Percentiles rank a stretch among this genome's conserved stretches.
These are phyloP conservation scores for Ceratocystis papillata DNA, from an alignment of 2,329 filamentous ascomycete species.

Conservation along the genomic window DNA sequence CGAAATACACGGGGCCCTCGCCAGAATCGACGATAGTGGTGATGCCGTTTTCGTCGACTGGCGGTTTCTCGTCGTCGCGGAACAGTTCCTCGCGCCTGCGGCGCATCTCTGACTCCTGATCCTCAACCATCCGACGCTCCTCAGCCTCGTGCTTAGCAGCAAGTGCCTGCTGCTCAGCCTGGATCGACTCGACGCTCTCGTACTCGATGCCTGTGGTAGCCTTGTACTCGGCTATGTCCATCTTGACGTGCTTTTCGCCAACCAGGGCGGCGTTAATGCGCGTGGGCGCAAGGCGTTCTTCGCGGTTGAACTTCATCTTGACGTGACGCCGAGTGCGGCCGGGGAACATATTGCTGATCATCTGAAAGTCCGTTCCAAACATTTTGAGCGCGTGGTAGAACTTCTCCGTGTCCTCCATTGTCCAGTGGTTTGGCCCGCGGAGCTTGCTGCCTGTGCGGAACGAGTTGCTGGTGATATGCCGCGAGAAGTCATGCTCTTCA, in stretches of 20 bases:
- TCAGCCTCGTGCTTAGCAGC: conserved; percentile 39
- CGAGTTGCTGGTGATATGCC: conserved; percentile 56
- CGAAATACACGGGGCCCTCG: conserved; percentile 11
- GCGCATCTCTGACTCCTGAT: conserved; percentile 39
- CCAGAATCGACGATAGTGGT: conserved; percentile 4
- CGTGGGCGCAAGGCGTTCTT: conserved; percentile 56
- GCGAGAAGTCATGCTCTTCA: conserved; percentile 70
- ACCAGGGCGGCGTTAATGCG: conserved; percentile 55
- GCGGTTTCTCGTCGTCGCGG: conserved; percentile 31
- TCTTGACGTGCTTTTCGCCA: conserved; percentile 46
- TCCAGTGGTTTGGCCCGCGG: conserved; percentile 57
- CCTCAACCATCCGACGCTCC: conserved; percentile 36
- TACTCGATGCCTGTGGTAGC: conserved; percentile 43
- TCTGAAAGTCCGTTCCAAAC: conserved; percentile 76
- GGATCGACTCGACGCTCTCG: conserved; percentile 45
- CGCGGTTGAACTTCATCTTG: conserved; percentile 73
- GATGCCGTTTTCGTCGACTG: conserved; percentile 5
- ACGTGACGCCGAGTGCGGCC: conserved; percentile 60
- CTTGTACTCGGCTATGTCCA: conserved; percentile 52
- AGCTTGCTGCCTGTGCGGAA: conserved; percentile 53
- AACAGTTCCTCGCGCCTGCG: conserved; percentile 42
- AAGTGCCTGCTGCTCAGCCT: conserved; percentile 43
- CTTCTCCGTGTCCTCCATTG: conserved; percentile 55
- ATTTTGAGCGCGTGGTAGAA: conserved; percentile 66
- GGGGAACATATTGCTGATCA: conserved; percentile 66